Evolutionary conservation across 306 rosid species (phyloP).

Genomic region (Echinosophora koreensis): DNA sequence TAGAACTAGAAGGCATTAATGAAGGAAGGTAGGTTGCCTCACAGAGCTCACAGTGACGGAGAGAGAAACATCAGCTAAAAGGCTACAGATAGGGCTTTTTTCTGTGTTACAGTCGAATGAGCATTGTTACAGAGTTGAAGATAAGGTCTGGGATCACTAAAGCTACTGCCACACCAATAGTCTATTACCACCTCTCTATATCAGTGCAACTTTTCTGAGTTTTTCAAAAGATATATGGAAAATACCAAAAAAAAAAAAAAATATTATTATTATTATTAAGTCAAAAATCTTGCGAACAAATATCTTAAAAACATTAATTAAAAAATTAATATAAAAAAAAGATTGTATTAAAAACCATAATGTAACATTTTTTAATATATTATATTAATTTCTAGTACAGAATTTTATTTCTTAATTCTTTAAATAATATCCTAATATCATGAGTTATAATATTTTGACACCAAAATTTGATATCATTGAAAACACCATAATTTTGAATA

Average conservation of each 20-base stretch:
- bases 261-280: not conserved
- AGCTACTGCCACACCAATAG: constrained; percentile 53
- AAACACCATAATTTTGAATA: no score
- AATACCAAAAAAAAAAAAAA: not conserved
- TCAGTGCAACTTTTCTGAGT: constrained; percentile 51
- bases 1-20: constrained; percentile 36
- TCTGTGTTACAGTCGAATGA: constrained; percentile 30
- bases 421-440: no score
- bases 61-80: not conserved
- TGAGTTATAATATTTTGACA: no score
- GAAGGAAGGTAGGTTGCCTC: not conserved
- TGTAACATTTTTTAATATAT: no score
- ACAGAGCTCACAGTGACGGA: no score
- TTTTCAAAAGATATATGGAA: not conserved
- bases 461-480: no score
- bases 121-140: constrained; percentile 50
- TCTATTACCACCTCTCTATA: constrained; percentile 59
- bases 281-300: no score
- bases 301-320: no score
- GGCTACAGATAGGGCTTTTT: not conserved
- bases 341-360: no score
- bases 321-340: no score
- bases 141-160: constrained; percentile 70
- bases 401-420: no score
- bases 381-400: no score